A percentile compares a stretch with the other conserved stretches of the same genome.
Conservation (phyloP, 176 grass and related monocot genomes). For the Pontederia crassipes region DNA sequence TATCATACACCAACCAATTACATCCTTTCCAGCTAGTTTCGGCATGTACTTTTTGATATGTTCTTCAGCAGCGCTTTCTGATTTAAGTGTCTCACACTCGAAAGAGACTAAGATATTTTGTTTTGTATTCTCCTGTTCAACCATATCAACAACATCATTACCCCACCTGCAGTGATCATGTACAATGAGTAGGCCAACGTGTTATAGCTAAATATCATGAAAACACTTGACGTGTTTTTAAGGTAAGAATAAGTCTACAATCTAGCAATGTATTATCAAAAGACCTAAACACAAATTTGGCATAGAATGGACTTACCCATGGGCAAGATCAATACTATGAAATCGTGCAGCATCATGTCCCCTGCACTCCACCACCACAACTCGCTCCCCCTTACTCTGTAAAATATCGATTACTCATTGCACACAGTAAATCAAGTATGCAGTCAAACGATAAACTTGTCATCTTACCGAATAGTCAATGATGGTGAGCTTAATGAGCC, state of each 20-base stretch:
- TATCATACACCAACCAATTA: conserved; percentile 55
- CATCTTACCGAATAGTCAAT: conserved; percentile 77
- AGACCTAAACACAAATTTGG: no score
- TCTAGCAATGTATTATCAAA: no score
- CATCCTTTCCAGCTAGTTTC: conserved; percentile 56
- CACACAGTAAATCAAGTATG: not conserved
- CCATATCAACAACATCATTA: conserved; percentile 61
- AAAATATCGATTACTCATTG: conserved; percentile 8
- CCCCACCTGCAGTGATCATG: conserved; percentile 50
- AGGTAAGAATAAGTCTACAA: no score
- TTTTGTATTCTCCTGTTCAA: conserved; percentile 59
- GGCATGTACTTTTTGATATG: conserved; percentile 78
- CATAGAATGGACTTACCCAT: conserved; percentile 36
- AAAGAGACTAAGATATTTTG: conserved; percentile 50
- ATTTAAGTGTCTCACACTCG: conserved; percentile 70
- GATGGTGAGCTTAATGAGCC: conserved; percentile 79
- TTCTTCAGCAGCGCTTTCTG: conserved; percentile 72
- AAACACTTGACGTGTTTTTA: not conserved
- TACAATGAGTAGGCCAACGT: no score
- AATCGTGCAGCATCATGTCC: conserved; percentile 93
- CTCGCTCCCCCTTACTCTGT: conserved; percentile 66
- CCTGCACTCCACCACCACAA: conserved; percentile 83
- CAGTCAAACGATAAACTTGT: not conserved
- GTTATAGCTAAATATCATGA: not conserved
- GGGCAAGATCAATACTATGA: conserved; percentile 71